phyloP scores from a whole-genome alignment of 495 filamentous ascomycete genomes.

The Hypoxylon crocopeplum region DNA sequence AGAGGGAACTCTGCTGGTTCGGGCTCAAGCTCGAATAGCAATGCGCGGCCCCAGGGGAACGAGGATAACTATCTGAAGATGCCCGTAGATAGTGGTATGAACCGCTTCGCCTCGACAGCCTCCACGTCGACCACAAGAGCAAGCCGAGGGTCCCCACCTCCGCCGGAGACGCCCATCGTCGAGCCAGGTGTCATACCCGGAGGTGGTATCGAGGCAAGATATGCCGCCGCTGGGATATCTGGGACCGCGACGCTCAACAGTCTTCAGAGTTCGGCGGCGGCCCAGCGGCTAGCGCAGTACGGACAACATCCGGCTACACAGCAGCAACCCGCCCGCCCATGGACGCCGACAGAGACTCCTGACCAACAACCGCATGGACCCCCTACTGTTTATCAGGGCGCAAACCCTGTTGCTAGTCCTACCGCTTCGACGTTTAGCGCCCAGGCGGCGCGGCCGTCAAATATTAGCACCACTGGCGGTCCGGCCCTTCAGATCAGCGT shows the following conservation, averaged over 20 bases:
- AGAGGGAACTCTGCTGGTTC: conserved; percentile 59
- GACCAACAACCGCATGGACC: conserved; percentile 90
- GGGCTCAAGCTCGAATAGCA: conserved; percentile 40
- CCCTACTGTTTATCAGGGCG: conserved; percentile 90
- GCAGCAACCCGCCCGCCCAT: conserved; percentile 70
- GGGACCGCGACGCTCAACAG: conserved; percentile 81
- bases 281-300: conserved; percentile 79
- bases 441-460: conserved; percentile 39
- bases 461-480: conserved; percentile 30
- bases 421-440: conserved; percentile 41
- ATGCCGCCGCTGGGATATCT: conserved; percentile 86
- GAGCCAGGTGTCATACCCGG: conserved; percentile 71
- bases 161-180: conserved; percentile 91
- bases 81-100: conserved; percentile 61
- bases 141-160: conserved; percentile 90
- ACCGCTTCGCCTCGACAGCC: conserved; percentile 83
- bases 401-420: conserved; percentile 57
- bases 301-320: conserved; percentile 49
- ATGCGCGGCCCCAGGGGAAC: conserved; percentile 36
- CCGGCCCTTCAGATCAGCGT: conserved; percentile 60
- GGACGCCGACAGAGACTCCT: conserved; percentile 94
- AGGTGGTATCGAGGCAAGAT: conserved; percentile 85
- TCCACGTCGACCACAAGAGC: conserved; percentile 94
- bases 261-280: conserved; percentile 82
- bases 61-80: conserved; percentile 38